Evolutionary conservation across 306 rosid species (phyloP), one percentile per base, ranked within the genome.

Genomic region (Rubus idaeus): DNA sequence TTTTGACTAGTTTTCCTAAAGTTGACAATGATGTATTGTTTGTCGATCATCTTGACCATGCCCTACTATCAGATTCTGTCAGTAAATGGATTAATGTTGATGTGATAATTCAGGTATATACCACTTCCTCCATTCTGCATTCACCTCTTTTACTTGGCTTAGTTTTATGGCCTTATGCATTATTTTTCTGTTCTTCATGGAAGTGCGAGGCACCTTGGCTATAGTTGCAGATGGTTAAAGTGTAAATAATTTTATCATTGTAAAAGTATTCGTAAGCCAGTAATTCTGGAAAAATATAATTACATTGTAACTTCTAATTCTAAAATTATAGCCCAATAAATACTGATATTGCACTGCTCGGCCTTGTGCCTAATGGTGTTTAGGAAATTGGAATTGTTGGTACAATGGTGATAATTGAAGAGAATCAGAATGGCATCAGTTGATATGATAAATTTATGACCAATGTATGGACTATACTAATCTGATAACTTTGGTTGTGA

Each of bases 11-110:
- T 58, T 87, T 87, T 84, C 89, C 89, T 74, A 93, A 87, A 80
- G 75, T 89, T 74, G 89, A 87, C 83, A 71, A 86, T 73, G 77
- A 84, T 63, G 80, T 90, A 45, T 63, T 90, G 60, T 92, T 90
- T 83, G 78, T 90, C 30, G 98, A 94, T 84, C 87, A 94, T 87
- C 98, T 94, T 86, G 98, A 94, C 80, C 96, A 94, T 74, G 91
- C 87, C 67, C 86, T 94, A 56, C 89, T 92, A 72, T 92, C 98
- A 57, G 90, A 88, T 76, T 82, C 85, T 67, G 93, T 88, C 75
- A 82, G 83, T 80, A 81, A 35, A 70, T 84, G 89, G 95, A 79
- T 90, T 56, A 76, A 86, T 63, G 79, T 88, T 37, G 98, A 92
- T 62, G 87, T 89, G 76, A 89, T 92, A 79, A 74, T 94, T 92